Base-by-base conservation (phyloP, 2,329 filamentous ascomycete species). In the Zopfia rhizophila region DNA sequence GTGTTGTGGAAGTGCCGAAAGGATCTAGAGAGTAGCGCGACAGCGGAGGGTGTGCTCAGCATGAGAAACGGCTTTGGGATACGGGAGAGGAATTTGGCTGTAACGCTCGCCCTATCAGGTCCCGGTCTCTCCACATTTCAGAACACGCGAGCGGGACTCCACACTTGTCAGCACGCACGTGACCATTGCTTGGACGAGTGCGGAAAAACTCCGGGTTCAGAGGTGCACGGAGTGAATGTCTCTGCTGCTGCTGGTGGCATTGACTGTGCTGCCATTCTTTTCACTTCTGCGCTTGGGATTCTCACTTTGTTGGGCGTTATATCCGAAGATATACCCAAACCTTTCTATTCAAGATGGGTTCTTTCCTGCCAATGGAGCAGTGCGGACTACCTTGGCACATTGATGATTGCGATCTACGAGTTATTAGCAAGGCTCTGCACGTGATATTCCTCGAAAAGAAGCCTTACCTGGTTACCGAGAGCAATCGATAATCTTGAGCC, bases 401-500 rank as follows among this genome's bases (percentile, higher is more conserved):
- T 58, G 30, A 72, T 61, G 14, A 72, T 60, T 1, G 68, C 69
- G 50, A 72, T 65, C 69, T 71, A 24, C 7, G n/a, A 5, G 8
- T 17, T n/a, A 23, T 38, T 16, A 42, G 22, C 28, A 31, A 17
- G n/a, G n/a, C n/a, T n/a, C n/a, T n/a, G n/a, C 31, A 45, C 17
- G 23, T 23, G 30, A 4, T 4, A 16, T 33, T 12, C 12, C 28
- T 12, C 22, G 21, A 13, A 25, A 23, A 24, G 19, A 25, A 23
- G 7, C 46, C 61, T 31, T 51, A 72, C 70, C 63, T 72, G 69
- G 40, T 72, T 71, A 31, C 66, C 68, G 17, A 72, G 58, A 6
- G 66, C 65, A 33, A 71, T 63, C 0, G 70, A 72, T 21, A 74
- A 36, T 36, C 65, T 63, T 38, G 69, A 69, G 25, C 67, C 65